Conservation (phyloP, 2,329 filamentous ascomycete species). For the Scytalidium lignicola region DNA sequence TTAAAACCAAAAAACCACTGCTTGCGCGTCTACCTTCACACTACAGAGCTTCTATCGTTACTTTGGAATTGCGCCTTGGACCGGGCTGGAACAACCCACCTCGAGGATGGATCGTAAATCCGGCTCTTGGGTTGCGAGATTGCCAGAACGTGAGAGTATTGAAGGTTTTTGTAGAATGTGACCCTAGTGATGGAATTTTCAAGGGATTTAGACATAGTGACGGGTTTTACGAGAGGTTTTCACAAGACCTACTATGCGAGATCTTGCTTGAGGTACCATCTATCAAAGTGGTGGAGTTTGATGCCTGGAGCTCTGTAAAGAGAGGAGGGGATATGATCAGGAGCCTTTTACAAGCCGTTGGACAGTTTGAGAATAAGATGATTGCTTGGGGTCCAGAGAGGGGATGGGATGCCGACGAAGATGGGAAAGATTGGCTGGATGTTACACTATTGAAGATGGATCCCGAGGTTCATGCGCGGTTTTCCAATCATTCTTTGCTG, state of each 20-base stretch:
- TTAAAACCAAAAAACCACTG: constrained; percentile 69
- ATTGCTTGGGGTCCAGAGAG: constrained; percentile 65
- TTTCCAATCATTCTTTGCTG: neutral
- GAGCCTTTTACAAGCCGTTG: constrained; percentile 50
- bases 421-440: constrained; percentile 15
- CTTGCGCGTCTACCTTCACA: constrained; percentile 58
- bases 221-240: constrained; percentile 68
- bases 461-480: neutral
- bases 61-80: constrained; percentile 65
- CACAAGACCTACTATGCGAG: constrained; percentile 47
- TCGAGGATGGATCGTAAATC: constrained; percentile 63
- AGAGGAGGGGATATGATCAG: constrained; percentile 61
- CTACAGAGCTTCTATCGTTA: constrained; percentile 56
- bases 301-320: constrained; percentile 62
- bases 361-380: constrained; percentile 37
- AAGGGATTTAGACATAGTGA: constrained; percentile 55
- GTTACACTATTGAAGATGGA: neutral
- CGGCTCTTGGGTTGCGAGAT: constrained; percentile 57
- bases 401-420: constrained; percentile 55
- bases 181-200: constrained; percentile 64
- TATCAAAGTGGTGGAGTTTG: constrained; percentile 59
- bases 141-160: constrained; percentile 55
- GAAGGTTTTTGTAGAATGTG: constrained; percentile 65
- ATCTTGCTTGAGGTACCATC: constrained; percentile 54
- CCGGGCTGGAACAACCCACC: constrained; percentile 70